Evolutionary conservation across 768 basidiomycete species (phyloP).

Genomic region (Tricholoma flavovirens): DNA sequence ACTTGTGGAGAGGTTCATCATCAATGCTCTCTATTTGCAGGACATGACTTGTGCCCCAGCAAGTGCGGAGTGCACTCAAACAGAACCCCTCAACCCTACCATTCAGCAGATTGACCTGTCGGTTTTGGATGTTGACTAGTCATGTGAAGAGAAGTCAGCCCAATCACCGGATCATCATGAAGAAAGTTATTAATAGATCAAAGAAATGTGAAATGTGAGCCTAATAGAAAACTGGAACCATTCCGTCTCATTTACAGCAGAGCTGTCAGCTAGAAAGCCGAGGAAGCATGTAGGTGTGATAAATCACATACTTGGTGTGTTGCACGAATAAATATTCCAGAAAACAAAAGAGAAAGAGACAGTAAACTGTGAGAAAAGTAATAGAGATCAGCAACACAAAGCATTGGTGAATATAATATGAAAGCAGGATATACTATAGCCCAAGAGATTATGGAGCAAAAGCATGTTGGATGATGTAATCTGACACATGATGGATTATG

Average conservation of each 20-base stretch:
- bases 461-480: no score
- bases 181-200: not conserved
- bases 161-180: not conserved
- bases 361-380: no score
- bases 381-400: no score
- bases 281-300: not conserved
- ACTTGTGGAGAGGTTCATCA: no score
- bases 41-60: not conserved
- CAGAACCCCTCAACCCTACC: not conserved
- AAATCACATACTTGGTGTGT: not conserved
- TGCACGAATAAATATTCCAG: no score
- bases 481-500: no score
- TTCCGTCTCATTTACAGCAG: not conserved
- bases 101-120: not conserved
- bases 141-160: no score
- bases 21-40: no score
- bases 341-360: no score
- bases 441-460: no score
- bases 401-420: no score
- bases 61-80: not conserved
- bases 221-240: not conserved
- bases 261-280: not conserved
- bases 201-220: not conserved
- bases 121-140: not conserved
- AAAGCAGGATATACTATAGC: no score